Base-by-base conservation (phyloP, 139 green algal species). In the Pleodorina starrii region DNA sequence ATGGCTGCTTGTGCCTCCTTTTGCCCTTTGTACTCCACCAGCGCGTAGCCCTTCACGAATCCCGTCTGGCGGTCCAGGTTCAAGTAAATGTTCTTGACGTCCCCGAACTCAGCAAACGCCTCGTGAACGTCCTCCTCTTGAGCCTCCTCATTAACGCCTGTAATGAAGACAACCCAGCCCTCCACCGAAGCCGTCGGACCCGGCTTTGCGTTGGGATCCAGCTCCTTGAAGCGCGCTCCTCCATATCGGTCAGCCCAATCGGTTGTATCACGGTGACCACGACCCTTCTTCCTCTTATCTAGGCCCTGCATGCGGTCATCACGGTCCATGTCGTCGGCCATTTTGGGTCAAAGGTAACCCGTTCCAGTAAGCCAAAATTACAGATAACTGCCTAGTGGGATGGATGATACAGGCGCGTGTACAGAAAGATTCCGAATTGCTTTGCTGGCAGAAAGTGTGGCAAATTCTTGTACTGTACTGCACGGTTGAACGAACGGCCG, bases 51-150 rank as follows among this genome's bases (percentile, higher is more conserved):
- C 88, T 97, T 97, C 6, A 98, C 96, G 78, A 97, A 99, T 17
- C 97, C 97, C 16, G 97, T 99, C 76, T 98, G 91, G 23, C 98
- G 92, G 86, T 99, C 98, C 51, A 99, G 91, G 84, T 99, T 99
- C 63, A 99, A 90, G 93, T 99, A 97, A 43, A 99, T 95, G 92
- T 99, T 99, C 84, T 97, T 99, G 42, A 99, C 91, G 35, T 99
- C 96, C 0, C 98, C 98, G 90, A 94, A 98, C 71, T 99, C 97
- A 10, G 93, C 93, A 88, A 99, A 99, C 0, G 93, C 91, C 59
- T 99, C 97, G 48, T 97, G 93, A 27, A 99, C 59, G 46, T 99
- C 97, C 72, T 99, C 97, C 89, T 99, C 97, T 40, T 90, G 92
- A 1, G 97, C 96, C 93, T 99, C 98, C 80, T 99, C 98, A 86